These are phyloP conservation scores for Persicaria tinctoria DNA, from an alignment of 148 eudicot species.

Conservation along the genomic window DNA sequence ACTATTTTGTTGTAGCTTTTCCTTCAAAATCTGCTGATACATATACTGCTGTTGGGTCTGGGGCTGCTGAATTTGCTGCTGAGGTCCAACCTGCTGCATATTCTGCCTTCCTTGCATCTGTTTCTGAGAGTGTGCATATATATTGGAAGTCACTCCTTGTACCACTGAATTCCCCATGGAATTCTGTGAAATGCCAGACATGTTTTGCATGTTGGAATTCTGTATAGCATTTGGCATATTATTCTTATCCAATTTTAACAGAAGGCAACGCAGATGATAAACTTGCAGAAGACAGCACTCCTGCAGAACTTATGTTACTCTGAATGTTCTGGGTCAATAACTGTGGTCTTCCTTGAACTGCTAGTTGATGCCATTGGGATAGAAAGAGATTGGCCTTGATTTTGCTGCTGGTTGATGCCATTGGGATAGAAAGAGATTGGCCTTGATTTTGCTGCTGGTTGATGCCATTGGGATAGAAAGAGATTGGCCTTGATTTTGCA, in stretches of 20 bases:
- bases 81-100: conserved; percentile 43
- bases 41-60: conserved; percentile 57
- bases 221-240: conserved; percentile 54
- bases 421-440: conserved; percentile 46
- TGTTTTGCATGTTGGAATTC: conserved; percentile 57
- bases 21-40: conserved; percentile 59
- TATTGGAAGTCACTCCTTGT: conserved; percentile 57
- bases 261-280: conserved; percentile 51
- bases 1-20: conserved; percentile 51
- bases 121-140: conserved; percentile 57
- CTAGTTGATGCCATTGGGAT: conserved; percentile 58
- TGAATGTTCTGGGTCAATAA: conserved; percentile 56
- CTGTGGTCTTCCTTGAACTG: conserved; percentile 59
- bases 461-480: conserved; percentile 29
- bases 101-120: conserved; percentile 68
- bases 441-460: conserved; percentile 36
- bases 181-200: conserved; percentile 51
- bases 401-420: conserved; percentile 15
- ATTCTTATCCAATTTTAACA: conserved; percentile 48
- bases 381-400: conserved; percentile 59
- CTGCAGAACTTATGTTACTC: conserved; percentile 43
- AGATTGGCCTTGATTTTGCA: conserved; percentile 56
- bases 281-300: conserved; percentile 56
- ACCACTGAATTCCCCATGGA: conserved; percentile 67
- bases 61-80: conserved; percentile 40